Base-by-base conservation (phyloP, 2,329 filamentous ascomycete species). In the Phaeosphaeriaceae sp. region DNA sequence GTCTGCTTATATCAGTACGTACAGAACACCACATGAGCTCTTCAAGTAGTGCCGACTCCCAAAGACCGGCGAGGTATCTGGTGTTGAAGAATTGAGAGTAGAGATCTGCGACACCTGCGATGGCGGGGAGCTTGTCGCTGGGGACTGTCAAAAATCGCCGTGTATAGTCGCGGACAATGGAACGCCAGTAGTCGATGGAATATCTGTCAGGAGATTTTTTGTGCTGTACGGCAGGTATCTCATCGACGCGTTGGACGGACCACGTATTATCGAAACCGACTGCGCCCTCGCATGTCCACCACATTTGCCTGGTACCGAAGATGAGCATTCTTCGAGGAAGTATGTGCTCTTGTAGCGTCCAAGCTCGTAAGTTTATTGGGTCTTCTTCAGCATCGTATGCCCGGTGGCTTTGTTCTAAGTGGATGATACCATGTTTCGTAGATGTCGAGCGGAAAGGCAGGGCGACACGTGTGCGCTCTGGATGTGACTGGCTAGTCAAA, bases 1-100 rank as follows among this genome's bases (percentile, higher is more conserved):
- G 61, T 13, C 58, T 56, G 17, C 54, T 47, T 15, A 66, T 63
- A 36, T 63, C 60, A 9, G 60, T 49, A 2, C 60, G 58, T 19
- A 15, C 46, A 7, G 57, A 52, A 47, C 60, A 57, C 62, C 63
- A 66, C 48, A 66, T 56, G 7, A 66, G 52, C 41, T 66, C 58
- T 2, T 51, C 46, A 1, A 51, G 13, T 6, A 65, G 31, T 1
- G 46, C 24, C 22, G 20, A 51, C 27, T 51, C 25, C 61, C 61
- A 66, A 4, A 66, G 48, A 6, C 63, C 58, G 20, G 61, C 58
- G 7, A 64, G 27, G 51, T 66, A 66, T 15, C 31, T 48, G 25
- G 45, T 24, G 7, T 51, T 22, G 41, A 59, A 55, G 7, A 51
- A 52, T 20, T 51, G 27, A n/a, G 47, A 49, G 49, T 55, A 61